Evolutionary conservation across 2,329 filamentous ascomycete genomes (phyloP), one percentile per base, ranked within the genome.

Genomic region (Fusarium sp.): DNA sequence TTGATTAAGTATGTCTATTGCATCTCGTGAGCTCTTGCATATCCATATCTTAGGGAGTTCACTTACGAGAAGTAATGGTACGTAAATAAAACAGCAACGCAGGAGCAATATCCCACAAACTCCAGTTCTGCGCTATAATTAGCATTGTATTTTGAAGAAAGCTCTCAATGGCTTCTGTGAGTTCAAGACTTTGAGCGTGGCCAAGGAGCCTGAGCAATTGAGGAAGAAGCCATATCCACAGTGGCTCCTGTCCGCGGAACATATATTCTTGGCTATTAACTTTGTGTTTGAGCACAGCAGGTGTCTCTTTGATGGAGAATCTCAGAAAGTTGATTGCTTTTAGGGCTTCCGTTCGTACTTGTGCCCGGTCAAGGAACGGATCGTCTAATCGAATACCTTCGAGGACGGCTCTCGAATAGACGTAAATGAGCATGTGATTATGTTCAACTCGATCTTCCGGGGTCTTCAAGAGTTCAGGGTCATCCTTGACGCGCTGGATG

Each of bases 361-460:
- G 81, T 34, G 85, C 83, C 54, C 80, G 81, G 69, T 89, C 83
- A 63, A 89, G 85, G 77, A 94, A 92, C 4, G 89, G 90, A 73
- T 94, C 89, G 73, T 94, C 88, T 76, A 88, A 85, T 70, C 86
- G 86, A 49, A 92, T 84, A 46, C 86, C 86, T 72, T 94, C 92
- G 15, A 98, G 84, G 24, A 94, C 92, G 62, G 93, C 92, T 76
- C 92, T 91, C 52, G 91, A 86, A 73, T 96, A 92, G 68, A 97
- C 92, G 76, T 92, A 94, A 55, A 97, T 90, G 52, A 98, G 87
- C 80, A 94, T 92, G 75, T 94, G 91, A 73, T 97, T 95, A 77
- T 97, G 90, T 53, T 90, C 87, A 46, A 92, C 81, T 71, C 92
- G 90, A 46, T 92, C 89, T 68, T 91, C 88, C 3, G 84, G 76